Percentiles rank a stretch among this genome's conserved stretches.
Evolutionary conservation across 371 early-diverging fungal genomes (phyloP).

Genomic region (Capillidium heterosporum): DNA sequence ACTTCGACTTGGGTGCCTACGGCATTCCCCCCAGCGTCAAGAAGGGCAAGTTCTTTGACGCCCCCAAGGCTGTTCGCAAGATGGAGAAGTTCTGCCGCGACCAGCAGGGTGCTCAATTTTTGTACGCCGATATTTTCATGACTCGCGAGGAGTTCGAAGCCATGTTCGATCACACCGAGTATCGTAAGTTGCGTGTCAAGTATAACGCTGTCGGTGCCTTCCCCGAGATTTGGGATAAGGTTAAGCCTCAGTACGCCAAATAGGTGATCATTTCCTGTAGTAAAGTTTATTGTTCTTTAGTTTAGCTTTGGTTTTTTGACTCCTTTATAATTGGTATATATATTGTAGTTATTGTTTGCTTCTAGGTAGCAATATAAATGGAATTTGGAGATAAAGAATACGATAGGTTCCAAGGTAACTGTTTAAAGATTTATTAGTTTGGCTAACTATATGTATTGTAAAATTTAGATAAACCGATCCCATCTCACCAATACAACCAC

Average conservation of each 20-base stretch:
- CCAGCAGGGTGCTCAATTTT: constrained; percentile 11
- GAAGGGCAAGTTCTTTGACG: constrained; percentile 9
- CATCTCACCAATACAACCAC: no score
- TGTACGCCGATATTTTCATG: constrained; percentile 18
- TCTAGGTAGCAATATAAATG: no score
- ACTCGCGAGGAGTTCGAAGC: constrained; percentile 15
- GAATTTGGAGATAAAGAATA: no score
- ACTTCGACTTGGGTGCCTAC: constrained; percentile 13
- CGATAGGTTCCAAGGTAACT: no score
- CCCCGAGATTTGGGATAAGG: constrained; percentile 13
- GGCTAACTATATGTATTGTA: no score
- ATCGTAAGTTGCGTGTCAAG: constrained; percentile 10
- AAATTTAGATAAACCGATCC: no score
- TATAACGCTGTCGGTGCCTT: constrained; percentile 8
- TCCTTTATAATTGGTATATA: no score
- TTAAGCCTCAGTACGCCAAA: constrained; percentile 8
- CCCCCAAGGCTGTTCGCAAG: not conserved
- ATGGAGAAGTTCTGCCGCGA: constrained; percentile 12
- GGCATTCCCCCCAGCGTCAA: constrained; percentile 9
- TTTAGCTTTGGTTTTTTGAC: no score
- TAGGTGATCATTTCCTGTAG: no score
- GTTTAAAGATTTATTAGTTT: no score
- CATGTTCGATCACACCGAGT: constrained; percentile 21
- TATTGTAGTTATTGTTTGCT: no score
- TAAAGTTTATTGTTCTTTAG: no score